Percentiles rank a stretch among this genome's conserved stretches.
phyloP scores from a whole-genome alignment of 495 filamentous ascomycete species.

The Podospora fimiseda region DNA sequence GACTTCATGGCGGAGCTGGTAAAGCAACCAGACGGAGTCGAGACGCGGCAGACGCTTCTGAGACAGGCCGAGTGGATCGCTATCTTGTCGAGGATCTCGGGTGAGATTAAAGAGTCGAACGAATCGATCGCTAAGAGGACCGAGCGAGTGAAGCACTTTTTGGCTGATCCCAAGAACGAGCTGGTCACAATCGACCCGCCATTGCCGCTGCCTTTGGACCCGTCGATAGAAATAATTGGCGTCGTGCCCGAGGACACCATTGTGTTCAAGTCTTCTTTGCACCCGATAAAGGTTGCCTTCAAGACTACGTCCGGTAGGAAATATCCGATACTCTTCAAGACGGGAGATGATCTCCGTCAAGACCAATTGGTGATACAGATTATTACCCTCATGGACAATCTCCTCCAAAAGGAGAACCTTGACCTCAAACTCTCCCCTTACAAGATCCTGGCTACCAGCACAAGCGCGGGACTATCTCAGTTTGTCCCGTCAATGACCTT shows the following conservation, averaged over 20 bases:
- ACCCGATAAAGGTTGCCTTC: constrained; percentile 86
- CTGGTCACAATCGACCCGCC: constrained; percentile 75
- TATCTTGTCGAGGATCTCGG: constrained; percentile 81
- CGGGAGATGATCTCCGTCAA: constrained; percentile 92
- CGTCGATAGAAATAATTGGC: constrained; percentile 68
- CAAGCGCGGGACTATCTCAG: constrained; percentile 83
- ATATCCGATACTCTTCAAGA: constrained; percentile 95
- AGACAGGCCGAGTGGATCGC: constrained; percentile 86
- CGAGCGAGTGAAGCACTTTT: constrained; percentile 70
- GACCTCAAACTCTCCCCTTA: constrained; percentile 94
- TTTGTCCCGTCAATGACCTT: constrained; percentile 84
- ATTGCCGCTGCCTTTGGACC: constrained; percentile 83
- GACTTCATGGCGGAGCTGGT: constrained; percentile 88
- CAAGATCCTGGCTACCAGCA: constrained; percentile 87
- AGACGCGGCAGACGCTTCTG: constrained; percentile 66
- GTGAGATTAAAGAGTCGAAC: constrained; percentile 76
- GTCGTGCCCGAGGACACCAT: constrained; percentile 77
- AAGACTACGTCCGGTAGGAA: constrained; percentile 67
- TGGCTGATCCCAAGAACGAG: constrained; percentile 87
- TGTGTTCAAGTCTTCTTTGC: constrained; percentile 92
- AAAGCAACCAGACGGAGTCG: constrained; percentile 53
- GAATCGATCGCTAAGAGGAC: constrained; percentile 73
- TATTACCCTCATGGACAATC: constrained; percentile 94
- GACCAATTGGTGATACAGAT: constrained; percentile 98
- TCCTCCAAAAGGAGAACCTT: constrained; percentile 93